These are phyloP conservation scores for Salix udensis DNA, from an alignment of 345 rosid species.

Conservation along the genomic window DNA sequence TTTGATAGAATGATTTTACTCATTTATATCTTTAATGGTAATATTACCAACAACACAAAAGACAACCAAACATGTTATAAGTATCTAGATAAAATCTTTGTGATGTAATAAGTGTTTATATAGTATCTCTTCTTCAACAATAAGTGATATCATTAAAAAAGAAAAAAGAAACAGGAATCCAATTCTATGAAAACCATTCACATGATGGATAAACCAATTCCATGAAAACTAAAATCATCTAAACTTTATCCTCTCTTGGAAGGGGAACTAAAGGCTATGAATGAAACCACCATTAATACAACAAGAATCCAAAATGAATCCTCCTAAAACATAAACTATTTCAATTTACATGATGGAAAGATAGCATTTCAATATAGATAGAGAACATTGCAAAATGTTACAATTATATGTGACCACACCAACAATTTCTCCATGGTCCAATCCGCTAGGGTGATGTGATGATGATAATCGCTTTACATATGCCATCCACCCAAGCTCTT, in stretches of 20 bases:
- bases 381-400: background rate
- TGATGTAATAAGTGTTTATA: no score
- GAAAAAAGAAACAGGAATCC: no score
- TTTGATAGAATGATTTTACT: no score
- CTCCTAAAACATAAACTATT: background rate
- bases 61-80: no score
- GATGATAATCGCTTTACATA: background rate
- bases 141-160: no score
- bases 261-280: background rate
- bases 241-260: background rate
- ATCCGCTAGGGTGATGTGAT: background rate
- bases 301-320: background rate
- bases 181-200: no score
- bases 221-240: constrained; percentile 2
- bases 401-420: background rate
- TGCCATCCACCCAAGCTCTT: background rate
- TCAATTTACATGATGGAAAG: no score
- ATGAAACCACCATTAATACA: background rate
- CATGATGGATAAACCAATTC: background rate
- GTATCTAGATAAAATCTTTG: no score
- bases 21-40: no score
- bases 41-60: no score
- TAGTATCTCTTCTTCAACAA: no score
- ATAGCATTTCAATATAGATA: background rate
- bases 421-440: background rate